These are phyloP conservation scores for Zygoascus meyerae DNA, from an alignment of 1,139 yeast genomes.

Conservation along the genomic window DNA sequence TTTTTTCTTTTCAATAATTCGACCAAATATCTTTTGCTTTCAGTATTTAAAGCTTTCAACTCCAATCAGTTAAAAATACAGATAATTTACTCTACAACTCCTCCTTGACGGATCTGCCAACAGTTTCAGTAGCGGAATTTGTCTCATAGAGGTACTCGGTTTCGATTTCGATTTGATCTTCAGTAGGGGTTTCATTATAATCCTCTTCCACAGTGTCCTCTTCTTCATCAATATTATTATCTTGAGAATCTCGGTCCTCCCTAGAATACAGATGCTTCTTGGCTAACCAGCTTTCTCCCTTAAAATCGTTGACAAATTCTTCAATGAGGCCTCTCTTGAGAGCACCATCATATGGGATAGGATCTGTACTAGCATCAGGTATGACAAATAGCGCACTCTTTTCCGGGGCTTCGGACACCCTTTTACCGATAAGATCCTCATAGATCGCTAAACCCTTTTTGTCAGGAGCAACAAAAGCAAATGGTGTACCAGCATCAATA, in stretches of 20 bases:
- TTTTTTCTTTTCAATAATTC: no score
- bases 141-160: background rate
- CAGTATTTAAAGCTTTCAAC: no score
- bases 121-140: background rate
- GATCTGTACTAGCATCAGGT: constrained; percentile 22
- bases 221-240: background rate
- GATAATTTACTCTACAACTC: background rate
- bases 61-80: no score
- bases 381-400: constrained; percentile 27
- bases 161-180: background rate
- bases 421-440: constrained; percentile 21
- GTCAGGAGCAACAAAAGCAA: constrained; percentile 33
- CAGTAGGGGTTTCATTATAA: no score
- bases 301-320: constrained; percentile 26
- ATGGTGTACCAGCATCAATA: constrained; percentile 47
- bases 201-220: background rate
- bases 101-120: background rate
- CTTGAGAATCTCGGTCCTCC: background rate
- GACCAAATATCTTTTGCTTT: no score
- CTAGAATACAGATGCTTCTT: background rate
- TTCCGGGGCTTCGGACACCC: constrained; percentile 15
- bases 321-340: constrained; percentile 30
- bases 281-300: background rate
- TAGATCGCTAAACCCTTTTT: constrained; percentile 11
- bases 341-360: constrained; percentile 30